phyloP scores from a whole-genome alignment of 495 filamentous ascomycete genomes.

The Annulohypoxylon stygium region DNA sequence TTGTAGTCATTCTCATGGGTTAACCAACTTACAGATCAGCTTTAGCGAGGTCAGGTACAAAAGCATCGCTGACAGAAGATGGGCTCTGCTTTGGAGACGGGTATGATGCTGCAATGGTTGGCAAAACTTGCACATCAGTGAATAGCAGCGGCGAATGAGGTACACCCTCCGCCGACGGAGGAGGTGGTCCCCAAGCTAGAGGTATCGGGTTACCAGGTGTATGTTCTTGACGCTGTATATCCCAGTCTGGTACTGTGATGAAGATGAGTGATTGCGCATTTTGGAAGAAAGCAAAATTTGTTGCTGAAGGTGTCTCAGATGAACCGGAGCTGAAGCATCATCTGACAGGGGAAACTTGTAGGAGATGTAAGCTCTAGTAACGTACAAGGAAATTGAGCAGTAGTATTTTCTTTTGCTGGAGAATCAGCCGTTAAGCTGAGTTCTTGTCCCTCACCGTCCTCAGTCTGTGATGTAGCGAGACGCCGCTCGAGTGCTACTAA shows the following conservation, averaged over 20 bases:
- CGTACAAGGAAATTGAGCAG: slow-evolving; percentile 38
- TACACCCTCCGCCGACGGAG: not conserved
- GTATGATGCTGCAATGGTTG: slow-evolving; percentile 49
- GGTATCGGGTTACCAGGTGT: slow-evolving; percentile 20
- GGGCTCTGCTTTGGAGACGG: slow-evolving; percentile 44
- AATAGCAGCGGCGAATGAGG: slow-evolving; percentile 42
- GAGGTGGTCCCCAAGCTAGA: slow-evolving; percentile 32
- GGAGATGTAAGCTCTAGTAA: slow-evolving; percentile 13
- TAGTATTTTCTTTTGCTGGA: slow-evolving; percentile 26
- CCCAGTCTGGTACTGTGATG: slow-evolving; percentile 42
- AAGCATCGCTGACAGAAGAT: slow-evolving; percentile 30
- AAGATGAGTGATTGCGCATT: slow-evolving; percentile 23
- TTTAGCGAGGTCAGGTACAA: slow-evolving; percentile 57
- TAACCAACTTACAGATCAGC: slow-evolving; percentile 58
- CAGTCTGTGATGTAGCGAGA: slow-evolving; percentile 52
- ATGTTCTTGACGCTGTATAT: slow-evolving; percentile 34
- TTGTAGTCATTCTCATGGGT: slow-evolving; percentile 49
- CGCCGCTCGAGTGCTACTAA: slow-evolving; percentile 55
- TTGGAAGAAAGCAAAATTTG: not conserved
- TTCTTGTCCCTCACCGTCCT: slow-evolving; percentile 40
- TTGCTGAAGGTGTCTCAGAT: slow-evolving; percentile 48
- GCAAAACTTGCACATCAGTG: slow-evolving; percentile 43
- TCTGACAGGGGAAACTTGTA: slow-evolving; percentile 37
- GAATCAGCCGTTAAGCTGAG: slow-evolving; percentile 20
- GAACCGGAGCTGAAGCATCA: slow-evolving; percentile 32